Base-by-base conservation (phyloP, 176 grass and related monocot species). In the Phragmites australis region DNA sequence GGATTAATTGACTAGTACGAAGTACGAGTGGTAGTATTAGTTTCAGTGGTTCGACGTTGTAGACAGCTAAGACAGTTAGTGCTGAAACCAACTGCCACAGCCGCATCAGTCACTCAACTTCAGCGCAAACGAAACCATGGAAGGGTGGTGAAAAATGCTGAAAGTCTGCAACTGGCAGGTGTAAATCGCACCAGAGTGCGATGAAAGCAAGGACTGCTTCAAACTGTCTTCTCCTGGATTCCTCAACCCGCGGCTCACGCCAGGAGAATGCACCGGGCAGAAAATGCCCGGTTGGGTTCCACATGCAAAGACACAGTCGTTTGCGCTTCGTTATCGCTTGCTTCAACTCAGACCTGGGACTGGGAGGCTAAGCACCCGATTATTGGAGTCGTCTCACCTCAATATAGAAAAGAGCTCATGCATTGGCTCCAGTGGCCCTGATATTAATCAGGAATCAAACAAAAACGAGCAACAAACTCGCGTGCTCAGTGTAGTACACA, bases 371-470 rank as follows among this genome's bases (percentile, higher is more conserved):
- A 22, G 9, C 10, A 43, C 19, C 21, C 65, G 44, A 68, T 15
- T 46, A 17, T 27, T 47, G 14, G 42, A 46, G 42, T 2, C n/a
- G 2, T 27, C 23, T 45, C n/a, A 10, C 1, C 11, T 54, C 39
- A 32, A n/a, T 32, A 21, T 34, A 26, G 80, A 66, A 39, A 68
- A 53, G n/a, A 44, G 71, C 41, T 27, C 51, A 69, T 25, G 48
- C 48, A 67, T 15, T 45, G 31, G 52, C 64, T 85, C 32, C 68
- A 78, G 11, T 43, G 75, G 66, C 75, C 56, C 66, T 44, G 37
- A 31, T 48, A 45, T 54, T 21, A 25, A 64, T 53, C 17, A 78
- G 67, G 47, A 45, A 55, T 54, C 19, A 19, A 50, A 50, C 40
- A 74, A 58, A 65, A 80, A 54, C 32, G 21, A 22, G 48, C 31